These are phyloP conservation scores for Gracilaria gracilis DNA, from an alignment of 23 red algal species.

Conservation along the genomic window DNA sequence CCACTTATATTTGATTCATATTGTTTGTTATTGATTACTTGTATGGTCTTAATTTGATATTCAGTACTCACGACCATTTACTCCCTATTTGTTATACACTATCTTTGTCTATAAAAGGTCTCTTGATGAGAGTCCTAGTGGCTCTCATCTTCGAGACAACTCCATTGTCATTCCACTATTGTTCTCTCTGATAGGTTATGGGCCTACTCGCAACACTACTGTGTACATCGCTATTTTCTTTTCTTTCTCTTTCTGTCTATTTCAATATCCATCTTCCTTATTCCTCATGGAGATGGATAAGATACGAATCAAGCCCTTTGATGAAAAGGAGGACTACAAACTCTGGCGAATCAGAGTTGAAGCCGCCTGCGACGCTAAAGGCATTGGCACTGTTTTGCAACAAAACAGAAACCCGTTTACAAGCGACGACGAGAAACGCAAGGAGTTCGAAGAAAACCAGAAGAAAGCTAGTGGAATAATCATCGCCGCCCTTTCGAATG, in stretches of 20 bases:
- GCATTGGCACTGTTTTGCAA: background rate
- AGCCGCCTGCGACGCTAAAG: slow-evolving; percentile 33
- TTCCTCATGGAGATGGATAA: slow-evolving; percentile 10
- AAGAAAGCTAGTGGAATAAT: slow-evolving; percentile 43
- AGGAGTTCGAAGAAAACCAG: slow-evolving; percentile 1
- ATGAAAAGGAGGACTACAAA: slow-evolving; percentile 20
- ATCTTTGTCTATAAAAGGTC: background rate
- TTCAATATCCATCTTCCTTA: too few species aligned
- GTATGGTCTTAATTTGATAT: too few species aligned
- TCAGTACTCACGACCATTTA: too few species aligned
- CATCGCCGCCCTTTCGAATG: slow-evolving; percentile 16
- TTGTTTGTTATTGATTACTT: too few species aligned
- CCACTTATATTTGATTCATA: too few species aligned
- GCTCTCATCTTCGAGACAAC: background rate
- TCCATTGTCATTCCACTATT: background rate
- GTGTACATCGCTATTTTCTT: background rate
- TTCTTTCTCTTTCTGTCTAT: too few species aligned
- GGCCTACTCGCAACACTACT: background rate
- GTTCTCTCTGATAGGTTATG: background rate
- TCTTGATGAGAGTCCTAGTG: background rate
- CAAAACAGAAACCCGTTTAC: background rate
- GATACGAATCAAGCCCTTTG: background rate
- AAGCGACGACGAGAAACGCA: slow-evolving; percentile 9
- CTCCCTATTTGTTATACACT: too few species aligned
- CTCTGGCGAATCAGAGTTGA: slow-evolving; percentile 34